Evolutionary conservation across 495 filamentous ascomycete species (phyloP).

Genomic region (Penicillium simplicissimum): DNA sequence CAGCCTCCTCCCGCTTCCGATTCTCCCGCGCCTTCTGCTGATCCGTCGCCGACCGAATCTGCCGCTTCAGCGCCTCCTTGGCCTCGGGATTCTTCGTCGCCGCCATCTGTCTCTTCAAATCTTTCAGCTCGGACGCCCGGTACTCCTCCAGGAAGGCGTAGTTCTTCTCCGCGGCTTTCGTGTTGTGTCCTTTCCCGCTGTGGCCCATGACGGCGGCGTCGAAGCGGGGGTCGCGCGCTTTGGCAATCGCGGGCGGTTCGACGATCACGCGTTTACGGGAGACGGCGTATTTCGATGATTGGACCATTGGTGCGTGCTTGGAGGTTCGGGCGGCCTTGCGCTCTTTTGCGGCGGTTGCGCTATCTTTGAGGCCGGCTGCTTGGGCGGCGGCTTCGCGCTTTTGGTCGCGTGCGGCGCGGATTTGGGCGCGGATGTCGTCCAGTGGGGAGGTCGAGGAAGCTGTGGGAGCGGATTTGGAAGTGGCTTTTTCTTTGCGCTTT

Average conservation of each 20-base stretch:
- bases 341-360: slow-evolving; percentile 17
- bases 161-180: slow-evolving; percentile 59
- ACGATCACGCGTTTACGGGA: slow-evolving; percentile 75
- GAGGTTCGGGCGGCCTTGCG: slow-evolving; percentile 56
- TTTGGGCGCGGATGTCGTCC: slow-evolving; percentile 40
- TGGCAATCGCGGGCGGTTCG: slow-evolving; percentile 41
- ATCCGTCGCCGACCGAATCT: slow-evolving; percentile 68
- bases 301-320: slow-evolving; percentile 85
- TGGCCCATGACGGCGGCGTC: slow-evolving; percentile 54
- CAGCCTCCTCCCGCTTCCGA: slow-evolving; percentile 63
- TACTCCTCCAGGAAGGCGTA: slow-evolving; percentile 90
- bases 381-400: slow-evolving; percentile 36
- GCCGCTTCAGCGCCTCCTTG: slow-evolving; percentile 65
- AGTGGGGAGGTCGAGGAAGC: slow-evolving; percentile 26
- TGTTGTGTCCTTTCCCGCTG: slow-evolving; percentile 28
- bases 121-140: slow-evolving; percentile 71
- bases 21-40: slow-evolving; percentile 64
- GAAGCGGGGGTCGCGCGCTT: slow-evolving; percentile 84
- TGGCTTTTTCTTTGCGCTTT: slow-evolving; percentile 38
- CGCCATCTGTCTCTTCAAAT: slow-evolving; percentile 63
- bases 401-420: slow-evolving; percentile 49
- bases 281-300: slow-evolving; percentile 79
- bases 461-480: slow-evolving; percentile 11
- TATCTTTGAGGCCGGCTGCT: slow-evolving; percentile 34
- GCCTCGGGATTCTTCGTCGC: slow-evolving; percentile 62